Evolutionary conservation across 139 green algal species (phyloP).

Genomic region (Pseudopediastrum boryanum): DNA sequence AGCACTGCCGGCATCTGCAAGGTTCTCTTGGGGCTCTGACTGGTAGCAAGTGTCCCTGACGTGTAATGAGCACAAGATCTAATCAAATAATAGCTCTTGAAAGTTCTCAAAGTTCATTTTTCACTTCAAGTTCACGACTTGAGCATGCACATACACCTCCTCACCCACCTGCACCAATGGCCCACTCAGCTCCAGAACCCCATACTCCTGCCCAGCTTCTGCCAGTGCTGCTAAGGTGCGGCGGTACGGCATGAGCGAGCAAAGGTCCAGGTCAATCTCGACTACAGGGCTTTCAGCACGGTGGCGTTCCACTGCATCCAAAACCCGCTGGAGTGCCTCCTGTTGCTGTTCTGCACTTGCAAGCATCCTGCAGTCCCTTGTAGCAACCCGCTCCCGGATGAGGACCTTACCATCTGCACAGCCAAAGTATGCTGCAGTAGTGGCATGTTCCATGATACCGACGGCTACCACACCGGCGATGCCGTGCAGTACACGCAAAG

Average conservation of each 20-base stretch:
- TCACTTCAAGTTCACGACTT: no score
- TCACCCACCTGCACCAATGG: background rate
- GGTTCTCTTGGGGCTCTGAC: no score
- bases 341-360: background rate
- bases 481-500: constrained; percentile 4
- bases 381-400: background rate
- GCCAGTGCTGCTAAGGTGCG: constrained; percentile 1
- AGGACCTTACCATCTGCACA: background rate
- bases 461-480: background rate
- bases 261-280: constrained; percentile 13
- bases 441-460: constrained; percentile 11
- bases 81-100: no score
- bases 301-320: background rate
- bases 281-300: background rate
- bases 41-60: no score
- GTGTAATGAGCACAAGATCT: no score
- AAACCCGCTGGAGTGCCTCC: background rate
- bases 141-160: no score
- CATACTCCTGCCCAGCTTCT: background rate
- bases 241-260: constrained; percentile 4
- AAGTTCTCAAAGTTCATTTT: no score
- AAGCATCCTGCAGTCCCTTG: background rate
- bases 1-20: no score
- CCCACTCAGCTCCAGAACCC: background rate
- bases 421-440: constrained; percentile 10